A percentile compares a stretch with the other conserved stretches of the same genome.
These are phyloP conservation scores for Alternaria ventricosa DNA, from an alignment of 2,329 filamentous ascomycete species.

Conservation along the genomic window DNA sequence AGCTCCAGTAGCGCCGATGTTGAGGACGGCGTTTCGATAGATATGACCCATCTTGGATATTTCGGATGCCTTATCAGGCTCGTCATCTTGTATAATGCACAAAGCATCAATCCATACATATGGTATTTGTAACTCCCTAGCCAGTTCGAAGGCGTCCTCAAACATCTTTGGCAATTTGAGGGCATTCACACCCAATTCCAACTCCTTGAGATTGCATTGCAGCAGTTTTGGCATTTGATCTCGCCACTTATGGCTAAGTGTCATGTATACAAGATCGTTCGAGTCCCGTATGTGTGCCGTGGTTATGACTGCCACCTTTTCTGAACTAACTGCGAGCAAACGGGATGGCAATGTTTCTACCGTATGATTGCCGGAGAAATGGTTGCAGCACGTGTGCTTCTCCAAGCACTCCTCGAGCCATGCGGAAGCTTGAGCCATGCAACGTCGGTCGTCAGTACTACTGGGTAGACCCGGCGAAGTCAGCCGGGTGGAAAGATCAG, in stretches of 20 bases:
- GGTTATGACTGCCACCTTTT: fast-evolving
- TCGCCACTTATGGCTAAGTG: not conserved
- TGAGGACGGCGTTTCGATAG: not conserved
- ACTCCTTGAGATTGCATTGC: not conserved
- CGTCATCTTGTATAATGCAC: not conserved
- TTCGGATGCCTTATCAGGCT: not conserved
- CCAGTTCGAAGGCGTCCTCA: not conserved
- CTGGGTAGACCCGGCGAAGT: not conserved
- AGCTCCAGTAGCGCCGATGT: not conserved
- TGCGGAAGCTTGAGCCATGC: not conserved
- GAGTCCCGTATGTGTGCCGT: not conserved
- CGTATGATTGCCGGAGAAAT: too few relatives aligned
- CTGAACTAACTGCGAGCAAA: not conserved
- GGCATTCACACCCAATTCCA: not conserved
- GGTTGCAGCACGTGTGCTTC: not conserved
- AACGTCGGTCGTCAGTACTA: not conserved
- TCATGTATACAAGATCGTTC: not conserved
- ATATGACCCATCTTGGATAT: not conserved
- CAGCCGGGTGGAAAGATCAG: too few relatives aligned
- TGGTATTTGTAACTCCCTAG: not conserved
- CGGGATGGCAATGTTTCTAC: not conserved
- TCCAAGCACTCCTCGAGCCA: not conserved
- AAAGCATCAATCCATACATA: not conserved
- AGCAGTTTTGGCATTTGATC: not conserved
- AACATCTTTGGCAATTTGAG: not conserved